Evolutionary conservation across 257 asterid genomes (phyloP).

Genomic region (Solanum appendiculatum): DNA sequence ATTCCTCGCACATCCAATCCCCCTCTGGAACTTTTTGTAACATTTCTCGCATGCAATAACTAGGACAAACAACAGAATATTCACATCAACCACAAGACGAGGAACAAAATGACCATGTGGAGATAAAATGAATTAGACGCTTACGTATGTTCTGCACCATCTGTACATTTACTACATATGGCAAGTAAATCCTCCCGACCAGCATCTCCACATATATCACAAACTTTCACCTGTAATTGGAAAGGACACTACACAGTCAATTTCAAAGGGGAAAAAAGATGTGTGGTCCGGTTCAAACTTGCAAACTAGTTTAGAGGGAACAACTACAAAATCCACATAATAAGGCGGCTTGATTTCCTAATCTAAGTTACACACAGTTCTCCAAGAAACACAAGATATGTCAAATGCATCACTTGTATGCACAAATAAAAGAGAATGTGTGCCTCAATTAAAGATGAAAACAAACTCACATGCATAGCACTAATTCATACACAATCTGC

Average conservation of each 20-base stretch:
- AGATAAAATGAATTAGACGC: conserved; percentile 9
- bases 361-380: not conserved
- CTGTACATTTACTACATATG: conserved; percentile 73
- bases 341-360: not conserved
- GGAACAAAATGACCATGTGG: not conserved
- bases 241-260: not conserved
- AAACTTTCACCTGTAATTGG: conserved; percentile 72
- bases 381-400: not conserved
- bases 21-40: conserved; percentile 65
- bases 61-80: conserved; percentile 23
- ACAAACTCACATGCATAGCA: not conserved
- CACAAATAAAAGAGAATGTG: not conserved
- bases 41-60: conserved; percentile 87
- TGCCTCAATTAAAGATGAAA: not conserved
- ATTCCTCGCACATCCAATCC: conserved; percentile 94
- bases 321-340: not conserved
- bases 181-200: conserved; percentile 92
- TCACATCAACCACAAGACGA: conserved; percentile 2
- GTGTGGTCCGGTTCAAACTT: not conserved
- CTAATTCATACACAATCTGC: not conserved
- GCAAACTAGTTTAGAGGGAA: not conserved
- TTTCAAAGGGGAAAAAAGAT: not conserved
- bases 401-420: not conserved
- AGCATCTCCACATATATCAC: conserved; percentile 96
- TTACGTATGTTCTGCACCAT: conserved; percentile 98